Evolutionary conservation across 1,284 basidiomycete species (phyloP).

Genomic region (Sporisorium graminicola): DNA sequence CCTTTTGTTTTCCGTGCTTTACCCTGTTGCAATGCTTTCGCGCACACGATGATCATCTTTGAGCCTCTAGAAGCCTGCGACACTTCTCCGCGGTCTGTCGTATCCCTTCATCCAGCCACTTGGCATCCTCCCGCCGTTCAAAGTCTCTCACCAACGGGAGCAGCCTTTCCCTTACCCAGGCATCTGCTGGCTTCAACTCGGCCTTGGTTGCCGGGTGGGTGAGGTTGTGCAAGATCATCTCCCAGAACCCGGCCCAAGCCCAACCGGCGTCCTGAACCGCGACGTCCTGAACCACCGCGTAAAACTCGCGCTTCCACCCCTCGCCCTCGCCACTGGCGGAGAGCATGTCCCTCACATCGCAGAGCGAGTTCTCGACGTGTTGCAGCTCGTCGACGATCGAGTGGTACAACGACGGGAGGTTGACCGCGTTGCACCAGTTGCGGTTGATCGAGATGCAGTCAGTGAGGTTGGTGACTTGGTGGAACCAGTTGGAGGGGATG

Average conservation of each 20-base stretch:
- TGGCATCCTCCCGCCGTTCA: constrained; percentile 13
- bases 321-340: neutral
- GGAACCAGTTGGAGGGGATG: constrained; percentile 69
- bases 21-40: neutral
- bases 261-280: constrained; percentile 62
- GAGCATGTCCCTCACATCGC: constrained; percentile 72
- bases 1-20: neutral
- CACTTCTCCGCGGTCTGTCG: constrained; percentile 13
- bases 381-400: constrained; percentile 70
- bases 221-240: constrained; percentile 57
- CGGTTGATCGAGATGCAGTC: constrained; percentile 64
- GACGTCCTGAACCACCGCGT: constrained; percentile 51
- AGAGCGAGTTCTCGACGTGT: constrained; percentile 71
- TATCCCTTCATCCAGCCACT: constrained; percentile 21
- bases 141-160: constrained; percentile 23
- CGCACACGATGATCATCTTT: neutral
- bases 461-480: constrained; percentile 67
- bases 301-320: constrained; percentile 54
- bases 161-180: constrained; percentile 20
- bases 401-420: constrained; percentile 71
- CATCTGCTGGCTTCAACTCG: constrained; percentile 7
- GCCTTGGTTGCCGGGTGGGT: constrained; percentile 14
- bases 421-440: constrained; percentile 73
- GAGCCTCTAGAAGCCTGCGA: constrained; percentile 9
- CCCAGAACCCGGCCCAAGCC: constrained; percentile 66